Evolutionary conservation across 1,284 basidiomycete genomes (phyloP).

Genomic region (Neonothopanus nambi): DNA sequence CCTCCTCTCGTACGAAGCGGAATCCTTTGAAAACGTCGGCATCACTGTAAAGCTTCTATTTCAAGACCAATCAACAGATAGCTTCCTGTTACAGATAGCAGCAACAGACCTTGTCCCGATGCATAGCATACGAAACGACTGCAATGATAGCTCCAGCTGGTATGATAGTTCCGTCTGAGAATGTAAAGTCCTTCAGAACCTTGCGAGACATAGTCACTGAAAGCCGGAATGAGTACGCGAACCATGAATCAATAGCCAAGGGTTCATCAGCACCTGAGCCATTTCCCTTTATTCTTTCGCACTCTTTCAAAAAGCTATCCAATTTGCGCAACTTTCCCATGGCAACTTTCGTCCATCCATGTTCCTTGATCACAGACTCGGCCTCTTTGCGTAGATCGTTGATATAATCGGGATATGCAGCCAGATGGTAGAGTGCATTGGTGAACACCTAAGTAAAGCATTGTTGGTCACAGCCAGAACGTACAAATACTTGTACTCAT

Average conservation of each 20-base stretch:
- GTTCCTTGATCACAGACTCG: conserved; percentile 25
- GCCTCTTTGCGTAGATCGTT: conserved; percentile 37
- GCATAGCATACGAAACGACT: conserved; percentile 15
- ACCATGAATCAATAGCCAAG: background rate
- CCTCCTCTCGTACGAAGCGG: conserved; percentile 19
- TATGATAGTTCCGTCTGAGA: conserved; percentile 27
- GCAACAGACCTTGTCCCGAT: conserved; percentile 15
- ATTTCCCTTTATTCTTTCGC: conserved; percentile 26
- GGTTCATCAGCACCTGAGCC: background rate
- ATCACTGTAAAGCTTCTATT: conserved; percentile 12
- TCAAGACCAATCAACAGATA: background rate
- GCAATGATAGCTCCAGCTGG: conserved; percentile 22
- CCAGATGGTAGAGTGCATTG: conserved; percentile 21
- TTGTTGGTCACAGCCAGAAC: background rate
- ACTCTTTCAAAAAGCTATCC: conserved; percentile 40
- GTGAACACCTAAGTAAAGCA: background rate
- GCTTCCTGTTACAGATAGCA: too few species aligned
- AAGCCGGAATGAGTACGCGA: background rate
- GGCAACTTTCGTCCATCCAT: conserved; percentile 38
- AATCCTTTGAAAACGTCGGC: conserved; percentile 21
- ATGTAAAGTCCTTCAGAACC: conserved; percentile 24
- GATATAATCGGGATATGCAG: conserved; percentile 31
- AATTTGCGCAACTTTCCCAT: conserved; percentile 36
- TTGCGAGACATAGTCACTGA: conserved; percentile 11
- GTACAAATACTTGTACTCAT: background rate